Conservation (phyloP, 352 stramenopile species). For the Globisporangium cederbergense region DNA sequence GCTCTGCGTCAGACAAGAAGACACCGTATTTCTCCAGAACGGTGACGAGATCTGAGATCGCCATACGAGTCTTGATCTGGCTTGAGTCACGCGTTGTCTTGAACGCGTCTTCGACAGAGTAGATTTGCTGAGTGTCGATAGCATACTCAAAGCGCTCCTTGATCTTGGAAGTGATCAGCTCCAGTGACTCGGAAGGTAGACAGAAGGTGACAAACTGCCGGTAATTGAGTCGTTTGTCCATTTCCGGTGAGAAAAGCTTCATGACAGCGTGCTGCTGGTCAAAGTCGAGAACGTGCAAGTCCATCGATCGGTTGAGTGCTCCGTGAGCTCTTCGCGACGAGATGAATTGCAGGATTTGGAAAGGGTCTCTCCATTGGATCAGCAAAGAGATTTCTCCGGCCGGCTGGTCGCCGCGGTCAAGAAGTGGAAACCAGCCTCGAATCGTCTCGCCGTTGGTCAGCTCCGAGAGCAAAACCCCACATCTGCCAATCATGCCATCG, state of each 20-base stretch:
- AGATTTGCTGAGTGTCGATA: constrained; percentile 44
- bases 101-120: constrained; percentile 39
- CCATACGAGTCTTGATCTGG: constrained; percentile 20
- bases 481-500: constrained; percentile 74
- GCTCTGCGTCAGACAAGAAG: constrained; percentile 33
- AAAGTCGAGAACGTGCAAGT: constrained; percentile 61
- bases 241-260: constrained; percentile 48
- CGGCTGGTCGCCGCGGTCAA: constrained; percentile 46
- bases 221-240: constrained; percentile 73
- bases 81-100: not conserved
- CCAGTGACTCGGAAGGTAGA: constrained; percentile 46
- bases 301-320: constrained; percentile 24
- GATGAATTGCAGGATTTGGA: constrained; percentile 59
- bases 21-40: constrained; percentile 31
- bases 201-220: constrained; percentile 61
- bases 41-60: constrained; percentile 6
- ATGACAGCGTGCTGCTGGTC: constrained; percentile 69
- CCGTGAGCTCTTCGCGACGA: constrained; percentile 29
- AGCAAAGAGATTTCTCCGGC: constrained; percentile 68
- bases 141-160: constrained; percentile 64
- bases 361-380: constrained; percentile 76
- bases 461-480: constrained; percentile 56
- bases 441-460: constrained; percentile 70
- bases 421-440: constrained; percentile 68
- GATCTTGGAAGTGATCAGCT: constrained; percentile 51